phyloP scores from a whole-genome alignment of 352 stramenopile genomes.

The Aphanomyces invadans region DNA sequence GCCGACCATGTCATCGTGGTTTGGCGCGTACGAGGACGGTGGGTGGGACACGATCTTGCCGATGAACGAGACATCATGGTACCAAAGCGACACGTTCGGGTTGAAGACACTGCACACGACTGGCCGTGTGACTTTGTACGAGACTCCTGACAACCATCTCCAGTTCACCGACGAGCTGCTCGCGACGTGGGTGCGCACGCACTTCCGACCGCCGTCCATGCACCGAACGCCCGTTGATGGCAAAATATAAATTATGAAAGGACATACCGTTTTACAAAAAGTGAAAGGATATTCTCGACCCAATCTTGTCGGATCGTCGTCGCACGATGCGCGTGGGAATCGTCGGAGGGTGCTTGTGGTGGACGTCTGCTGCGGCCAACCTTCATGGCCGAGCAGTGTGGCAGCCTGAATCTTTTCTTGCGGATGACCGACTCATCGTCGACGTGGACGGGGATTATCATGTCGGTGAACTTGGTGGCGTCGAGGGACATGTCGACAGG shows the following conservation, averaged over 20 bases:
- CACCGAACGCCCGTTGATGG: neutral
- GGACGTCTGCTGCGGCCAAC: neutral
- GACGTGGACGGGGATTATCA: neutral
- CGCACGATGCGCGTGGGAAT: neutral
- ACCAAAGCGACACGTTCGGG: slow-evolving; percentile 88
- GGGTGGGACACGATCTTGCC: slow-evolving; percentile 55
- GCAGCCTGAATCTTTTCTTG: neutral
- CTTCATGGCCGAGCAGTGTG: neutral
- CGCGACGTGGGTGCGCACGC: slow-evolving; percentile 72
- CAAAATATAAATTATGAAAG: slow-evolving; percentile 19
- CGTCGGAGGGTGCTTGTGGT: neutral
- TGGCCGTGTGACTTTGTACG: slow-evolving; percentile 86
- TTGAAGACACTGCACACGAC: slow-evolving; percentile 78
- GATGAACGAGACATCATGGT: slow-evolving; percentile 92
- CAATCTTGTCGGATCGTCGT: neutral
- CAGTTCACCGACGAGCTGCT: slow-evolving; percentile 82
- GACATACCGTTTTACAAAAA: neutral
- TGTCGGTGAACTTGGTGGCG: neutral
- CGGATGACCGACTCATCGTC: neutral
- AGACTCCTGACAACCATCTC: slow-evolving; percentile 87
- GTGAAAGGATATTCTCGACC: neutral
- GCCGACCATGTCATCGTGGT: slow-evolving; percentile 77
- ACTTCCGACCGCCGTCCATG: slow-evolving; percentile 35
- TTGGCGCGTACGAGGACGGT: slow-evolving; percentile 77
- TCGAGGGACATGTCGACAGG: neutral